phyloP scores from a whole-genome alignment of 768 basidiomycete species.

The Amanita subjunquillea region DNA sequence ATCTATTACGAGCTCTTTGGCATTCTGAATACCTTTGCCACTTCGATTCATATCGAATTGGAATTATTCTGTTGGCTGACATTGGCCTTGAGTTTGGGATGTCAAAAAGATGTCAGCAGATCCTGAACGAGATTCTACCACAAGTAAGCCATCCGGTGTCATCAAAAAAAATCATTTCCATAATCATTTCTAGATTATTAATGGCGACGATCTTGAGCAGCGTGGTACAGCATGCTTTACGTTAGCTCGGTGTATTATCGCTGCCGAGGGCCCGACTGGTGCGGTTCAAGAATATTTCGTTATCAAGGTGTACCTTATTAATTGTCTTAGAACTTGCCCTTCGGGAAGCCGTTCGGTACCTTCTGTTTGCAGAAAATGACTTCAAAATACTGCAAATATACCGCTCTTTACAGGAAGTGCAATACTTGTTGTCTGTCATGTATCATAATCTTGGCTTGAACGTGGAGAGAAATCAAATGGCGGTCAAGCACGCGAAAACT shows the following conservation, averaged over 20 bases:
- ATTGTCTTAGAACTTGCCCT: slow-evolving; percentile 28
- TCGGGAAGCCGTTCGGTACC: slow-evolving; percentile 47
- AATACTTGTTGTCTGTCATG: slow-evolving; percentile 60
- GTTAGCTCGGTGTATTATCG: slow-evolving; percentile 66
- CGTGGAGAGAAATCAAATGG: slow-evolving; percentile 43
- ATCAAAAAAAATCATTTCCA: neutral
- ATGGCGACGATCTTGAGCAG: slow-evolving; percentile 65
- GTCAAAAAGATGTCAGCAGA: slow-evolving; percentile 48
- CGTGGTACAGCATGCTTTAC: slow-evolving; percentile 68
- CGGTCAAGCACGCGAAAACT: slow-evolving; percentile 37
- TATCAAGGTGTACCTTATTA: neutral
- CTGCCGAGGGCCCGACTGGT: slow-evolving; percentile 40
- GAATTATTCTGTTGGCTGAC: slow-evolving; percentile 67
- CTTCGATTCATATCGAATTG: slow-evolving; percentile 56
- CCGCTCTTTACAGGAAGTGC: slow-evolving; percentile 52
- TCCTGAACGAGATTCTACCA: slow-evolving; percentile 75
- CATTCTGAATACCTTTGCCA: slow-evolving; percentile 70
- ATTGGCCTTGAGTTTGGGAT: slow-evolving; percentile 70
- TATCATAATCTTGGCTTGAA: slow-evolving; percentile 59
- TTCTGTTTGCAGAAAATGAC: slow-evolving; percentile 57
- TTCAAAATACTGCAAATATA: slow-evolving; percentile 50
- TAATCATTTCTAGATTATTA: slow-evolving; percentile 39
- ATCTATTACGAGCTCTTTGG: slow-evolving; percentile 66
- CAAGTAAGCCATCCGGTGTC: slow-evolving; percentile 37
- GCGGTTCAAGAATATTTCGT: slow-evolving; percentile 8